A percentile compares a stretch with the other conserved stretches of the same genome.
phyloP scores from a whole-genome alignment of 2,329 filamentous ascomycete genomes.

The Podosphaera aphanis region DNA sequence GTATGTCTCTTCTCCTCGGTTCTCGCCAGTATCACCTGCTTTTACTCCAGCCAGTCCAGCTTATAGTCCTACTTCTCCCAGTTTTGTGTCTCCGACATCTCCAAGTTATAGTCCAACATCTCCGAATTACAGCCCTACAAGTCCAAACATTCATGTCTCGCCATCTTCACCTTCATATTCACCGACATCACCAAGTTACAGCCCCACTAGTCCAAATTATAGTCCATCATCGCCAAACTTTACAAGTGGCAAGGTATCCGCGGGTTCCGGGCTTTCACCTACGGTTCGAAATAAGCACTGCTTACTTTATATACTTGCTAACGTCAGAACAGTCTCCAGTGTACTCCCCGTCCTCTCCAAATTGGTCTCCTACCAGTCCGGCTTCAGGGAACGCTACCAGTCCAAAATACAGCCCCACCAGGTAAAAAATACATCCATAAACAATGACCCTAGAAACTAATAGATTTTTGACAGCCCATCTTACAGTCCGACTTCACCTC shows the following conservation, averaged over 20 bases:
- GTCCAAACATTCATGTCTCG: conserved; percentile 2
- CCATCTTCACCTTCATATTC: conserved; percentile 1
- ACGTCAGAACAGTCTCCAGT: conserved; percentile 1
- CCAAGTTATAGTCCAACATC: conserved; percentile 2
- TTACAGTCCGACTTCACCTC: conserved; percentile 2
- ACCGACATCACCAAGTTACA: conserved; percentile 2
- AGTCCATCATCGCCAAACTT: conserved; percentile 3
- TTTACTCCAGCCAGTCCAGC: conserved; percentile 16
- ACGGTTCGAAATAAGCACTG: not conserved
- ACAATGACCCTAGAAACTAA: not conserved
- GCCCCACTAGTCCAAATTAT: conserved; percentile 2
- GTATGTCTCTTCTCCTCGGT: conserved; percentile 22
- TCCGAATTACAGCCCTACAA: conserved; percentile 1
- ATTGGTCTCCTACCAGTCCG: conserved; percentile 3
- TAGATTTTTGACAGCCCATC: not conserved
- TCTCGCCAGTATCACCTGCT: conserved; percentile 34
- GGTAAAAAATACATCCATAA: not conserved
- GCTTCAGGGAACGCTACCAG: conserved; percentile 1
- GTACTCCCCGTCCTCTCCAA: conserved; percentile 1
- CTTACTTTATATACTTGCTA: not conserved
- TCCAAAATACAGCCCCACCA: conserved; percentile 2
- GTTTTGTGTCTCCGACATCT: conserved; percentile 26
- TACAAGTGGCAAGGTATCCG: not conserved
- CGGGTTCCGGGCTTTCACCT: conserved; percentile 2
- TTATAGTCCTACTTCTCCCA: conserved; percentile 16